A percentile compares a stretch with the other conserved stretches of the same genome.
phyloP scores from a whole-genome alignment of 148 eudicot species.

The Rhododendron henanense region DNA sequence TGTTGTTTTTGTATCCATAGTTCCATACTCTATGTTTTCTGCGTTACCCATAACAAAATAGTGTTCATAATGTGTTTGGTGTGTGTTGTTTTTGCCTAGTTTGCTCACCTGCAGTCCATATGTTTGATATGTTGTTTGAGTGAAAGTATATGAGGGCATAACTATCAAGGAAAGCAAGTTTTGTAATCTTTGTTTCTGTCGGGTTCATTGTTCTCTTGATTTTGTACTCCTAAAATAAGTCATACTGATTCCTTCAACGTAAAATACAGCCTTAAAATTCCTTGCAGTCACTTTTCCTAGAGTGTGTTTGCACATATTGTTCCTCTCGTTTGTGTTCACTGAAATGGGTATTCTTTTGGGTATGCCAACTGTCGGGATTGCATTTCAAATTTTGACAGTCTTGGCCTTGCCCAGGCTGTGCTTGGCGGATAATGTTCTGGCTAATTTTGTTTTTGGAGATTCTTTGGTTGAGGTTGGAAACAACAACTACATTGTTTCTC shows the following conservation, averaged over 20 bases:
- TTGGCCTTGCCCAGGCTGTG: constrained; percentile 7
- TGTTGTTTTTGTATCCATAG: not conserved
- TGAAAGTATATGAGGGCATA: not conserved
- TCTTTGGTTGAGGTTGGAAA: constrained; percentile 77
- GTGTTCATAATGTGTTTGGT: not conserved
- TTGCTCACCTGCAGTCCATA: not conserved
- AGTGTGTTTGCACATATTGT: not conserved
- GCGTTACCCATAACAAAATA: not conserved
- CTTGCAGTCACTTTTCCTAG: not conserved
- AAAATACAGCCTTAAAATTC: not conserved
- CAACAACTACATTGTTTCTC: constrained; percentile 62
- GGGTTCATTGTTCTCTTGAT: not conserved
- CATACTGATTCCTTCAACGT: no score
- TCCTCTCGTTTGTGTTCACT: not conserved
- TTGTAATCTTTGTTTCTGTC: not conserved
- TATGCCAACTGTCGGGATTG: constrained; percentile 7
- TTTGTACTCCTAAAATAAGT: no score
- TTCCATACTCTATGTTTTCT: not conserved
- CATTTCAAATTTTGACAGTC: not conserved
- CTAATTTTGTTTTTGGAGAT: constrained; percentile 81
- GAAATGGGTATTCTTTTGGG: constrained; percentile 4
- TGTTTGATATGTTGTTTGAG: not conserved
- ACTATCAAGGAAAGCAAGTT: not conserved
- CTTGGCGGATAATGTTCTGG: constrained; percentile 26
- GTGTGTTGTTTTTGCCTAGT: not conserved